Evolutionary conservation across 2,329 filamentous ascomycete species (phyloP).

Genomic region (Penicillium italicum): DNA sequence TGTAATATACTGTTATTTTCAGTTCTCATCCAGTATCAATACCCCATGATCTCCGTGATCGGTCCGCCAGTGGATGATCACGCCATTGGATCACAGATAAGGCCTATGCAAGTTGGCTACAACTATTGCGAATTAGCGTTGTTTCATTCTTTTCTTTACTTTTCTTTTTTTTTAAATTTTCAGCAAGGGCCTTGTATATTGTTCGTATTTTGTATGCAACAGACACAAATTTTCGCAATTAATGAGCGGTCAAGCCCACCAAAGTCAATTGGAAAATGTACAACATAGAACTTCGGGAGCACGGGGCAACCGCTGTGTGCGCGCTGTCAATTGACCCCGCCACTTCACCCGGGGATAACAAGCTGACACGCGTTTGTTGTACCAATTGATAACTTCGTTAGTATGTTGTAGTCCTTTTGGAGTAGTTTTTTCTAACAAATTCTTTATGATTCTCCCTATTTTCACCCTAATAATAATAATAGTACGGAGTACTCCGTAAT

Average conservation of each 20-base stretch:
- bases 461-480: neutral
- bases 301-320: neutral
- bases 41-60: slow-evolving; percentile 9
- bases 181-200: neutral
- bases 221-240: neutral
- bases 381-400: neutral
- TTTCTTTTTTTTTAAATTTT: neutral
- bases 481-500: too few relatives aligned
- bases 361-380: neutral
- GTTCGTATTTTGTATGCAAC: too few relatives aligned
- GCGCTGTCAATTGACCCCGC: slow-evolving; percentile 7
- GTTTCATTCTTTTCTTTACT: neutral
- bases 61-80: slow-evolving; percentile 3
- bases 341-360: neutral
- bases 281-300: neutral
- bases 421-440: neutral
- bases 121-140: neutral
- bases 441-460: neutral
- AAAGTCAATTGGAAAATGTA: neutral
- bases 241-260: neutral
- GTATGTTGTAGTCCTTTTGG: neutral
- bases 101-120: neutral
- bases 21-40: neutral
- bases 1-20: slow-evolving; percentile 7
- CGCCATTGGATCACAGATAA: slow-evolving; percentile 9